A percentile compares a stretch with the other conserved stretches of the same genome.
These are phyloP conservation scores for Macrophomina phaseolina DNA, from an alignment of 2,329 filamentous ascomycete species.

Conservation along the genomic window DNA sequence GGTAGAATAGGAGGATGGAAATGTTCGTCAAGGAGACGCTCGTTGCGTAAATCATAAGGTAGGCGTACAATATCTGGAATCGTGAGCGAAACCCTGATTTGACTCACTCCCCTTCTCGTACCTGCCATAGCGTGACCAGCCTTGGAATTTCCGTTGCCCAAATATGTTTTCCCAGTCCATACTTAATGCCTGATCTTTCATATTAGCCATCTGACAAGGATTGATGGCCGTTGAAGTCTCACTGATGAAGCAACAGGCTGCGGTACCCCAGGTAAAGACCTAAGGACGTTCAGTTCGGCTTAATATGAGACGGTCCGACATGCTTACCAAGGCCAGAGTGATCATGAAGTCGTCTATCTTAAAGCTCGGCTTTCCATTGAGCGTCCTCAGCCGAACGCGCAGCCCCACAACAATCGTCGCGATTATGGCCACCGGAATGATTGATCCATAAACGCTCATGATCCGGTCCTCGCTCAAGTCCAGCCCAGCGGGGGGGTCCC, in stretches of 20 bases:
- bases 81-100: background rate
- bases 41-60: conserved; percentile 56
- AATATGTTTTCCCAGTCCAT: conserved; percentile 22
- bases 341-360: conserved; percentile 16
- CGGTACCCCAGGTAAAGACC: conserved; percentile 22
- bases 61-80: conserved; percentile 20
- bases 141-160: background rate
- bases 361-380: background rate
- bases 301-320: background rate
- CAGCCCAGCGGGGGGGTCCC: conserved; percentile 10
- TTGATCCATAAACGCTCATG: conserved; percentile 13
- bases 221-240: background rate
- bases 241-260: conserved; percentile 20
- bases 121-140: conserved; percentile 20
- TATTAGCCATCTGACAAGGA: background rate
- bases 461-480: conserved; percentile 12
- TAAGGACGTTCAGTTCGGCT: background rate
- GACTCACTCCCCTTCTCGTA: background rate
- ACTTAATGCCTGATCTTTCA: background rate
- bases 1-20: conserved; percentile 60
- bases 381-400: background rate
- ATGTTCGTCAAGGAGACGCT: conserved; percentile 61
- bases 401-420: conserved; percentile 15
- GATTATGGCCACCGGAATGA: conserved; percentile 22
- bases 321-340: conserved; percentile 17